phyloP scores from a whole-genome alignment of 768 basidiomycete genomes.

The Phylloporus arenicola region DNA sequence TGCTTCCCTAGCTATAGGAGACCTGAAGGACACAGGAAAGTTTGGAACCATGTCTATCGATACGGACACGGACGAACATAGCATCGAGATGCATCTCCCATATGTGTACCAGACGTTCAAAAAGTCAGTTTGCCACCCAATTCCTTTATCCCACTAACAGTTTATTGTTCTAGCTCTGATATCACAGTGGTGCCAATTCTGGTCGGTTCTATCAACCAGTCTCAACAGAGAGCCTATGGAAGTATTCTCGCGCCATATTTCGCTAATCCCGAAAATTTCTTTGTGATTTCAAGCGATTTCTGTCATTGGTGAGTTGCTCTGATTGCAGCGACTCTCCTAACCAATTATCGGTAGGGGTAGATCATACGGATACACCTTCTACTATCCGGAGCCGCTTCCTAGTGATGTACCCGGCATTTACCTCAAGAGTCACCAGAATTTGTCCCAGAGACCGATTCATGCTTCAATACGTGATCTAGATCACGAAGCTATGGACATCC shows the following conservation, averaged over 20 bases:
- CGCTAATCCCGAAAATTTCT: conserved; percentile 71
- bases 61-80: conserved; percentile 92
- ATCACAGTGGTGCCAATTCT: conserved; percentile 86
- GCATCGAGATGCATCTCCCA: conserved; percentile 96
- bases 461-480: conserved; percentile 80
- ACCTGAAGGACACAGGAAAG: conserved; percentile 23
- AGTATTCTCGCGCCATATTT: conserved; percentile 76
- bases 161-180: conserved; percentile 44
- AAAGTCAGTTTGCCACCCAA: conserved; percentile 43
- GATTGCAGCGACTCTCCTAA: background rate
- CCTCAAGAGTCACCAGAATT: conserved; percentile 43
- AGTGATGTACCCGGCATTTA: conserved; percentile 41
- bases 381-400: conserved; percentile 63
- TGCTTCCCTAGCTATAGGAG: conserved; percentile 13
- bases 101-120: conserved; percentile 83
- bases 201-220: conserved; percentile 69
- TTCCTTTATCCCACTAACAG: conserved; percentile 2
- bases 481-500: conserved; percentile 75
- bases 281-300: conserved; percentile 92
- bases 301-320: conserved; percentile 78
- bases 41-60: conserved; percentile 62
- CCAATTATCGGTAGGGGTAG: conserved; percentile 53
- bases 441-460: conserved; percentile 61
- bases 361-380: conserved; percentile 83
- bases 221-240: conserved; percentile 61